Conservation (phyloP, 306 rosid genomes). For the Urtica urens region DNA sequence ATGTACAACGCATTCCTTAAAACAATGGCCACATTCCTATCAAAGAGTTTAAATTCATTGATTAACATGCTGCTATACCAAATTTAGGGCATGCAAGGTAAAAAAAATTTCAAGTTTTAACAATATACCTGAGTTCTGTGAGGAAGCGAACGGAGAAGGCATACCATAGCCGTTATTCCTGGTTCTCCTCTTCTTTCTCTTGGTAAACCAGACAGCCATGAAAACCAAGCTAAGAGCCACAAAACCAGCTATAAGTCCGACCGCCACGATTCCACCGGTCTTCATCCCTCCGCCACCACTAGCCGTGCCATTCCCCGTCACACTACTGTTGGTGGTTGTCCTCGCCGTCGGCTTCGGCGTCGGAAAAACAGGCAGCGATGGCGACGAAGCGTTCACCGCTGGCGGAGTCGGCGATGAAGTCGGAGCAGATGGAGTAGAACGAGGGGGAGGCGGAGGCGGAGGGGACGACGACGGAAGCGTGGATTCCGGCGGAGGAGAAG, state of each 20-base stretch:
- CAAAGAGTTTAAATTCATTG: too few species aligned
- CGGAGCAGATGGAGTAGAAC: slow-evolving; percentile 42
- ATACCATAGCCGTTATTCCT: slow-evolving; percentile 30
- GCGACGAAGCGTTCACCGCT: slow-evolving; percentile 18
- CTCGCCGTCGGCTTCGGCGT: slow-evolving; percentile 51
- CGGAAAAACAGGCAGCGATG: slow-evolving; percentile 23
- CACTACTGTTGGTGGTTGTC: slow-evolving; percentile 26
- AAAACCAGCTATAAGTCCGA: slow-evolving; percentile 57
- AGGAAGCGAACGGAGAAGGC: slow-evolving; percentile 79
- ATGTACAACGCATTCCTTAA: too few species aligned
- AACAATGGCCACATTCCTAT: too few species aligned
- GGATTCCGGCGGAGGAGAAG: slow-evolving; percentile 39
- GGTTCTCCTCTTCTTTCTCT: slow-evolving; percentile 43
- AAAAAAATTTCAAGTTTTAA: too few species aligned
- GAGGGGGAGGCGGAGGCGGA: slow-evolving; percentile 53
- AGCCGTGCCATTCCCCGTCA: slow-evolving; percentile 13
- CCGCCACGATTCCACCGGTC: slow-evolving; percentile 39
- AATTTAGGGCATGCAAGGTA: too few species aligned
- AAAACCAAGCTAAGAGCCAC: slow-evolving; percentile 53
- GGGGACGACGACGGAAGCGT: slow-evolving; percentile 39
- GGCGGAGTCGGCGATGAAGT: slow-evolving; percentile 31
- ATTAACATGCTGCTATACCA: too few species aligned
- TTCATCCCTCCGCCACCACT: slow-evolving; percentile 26
- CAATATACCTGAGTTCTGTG: slow-evolving; percentile 82
- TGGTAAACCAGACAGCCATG: slow-evolving; percentile 49